A percentile compares a stretch with the other conserved stretches of the same genome.
Conservation (phyloP, 352 stramenopile genomes). For the Globisporangium barbulae region DNA sequence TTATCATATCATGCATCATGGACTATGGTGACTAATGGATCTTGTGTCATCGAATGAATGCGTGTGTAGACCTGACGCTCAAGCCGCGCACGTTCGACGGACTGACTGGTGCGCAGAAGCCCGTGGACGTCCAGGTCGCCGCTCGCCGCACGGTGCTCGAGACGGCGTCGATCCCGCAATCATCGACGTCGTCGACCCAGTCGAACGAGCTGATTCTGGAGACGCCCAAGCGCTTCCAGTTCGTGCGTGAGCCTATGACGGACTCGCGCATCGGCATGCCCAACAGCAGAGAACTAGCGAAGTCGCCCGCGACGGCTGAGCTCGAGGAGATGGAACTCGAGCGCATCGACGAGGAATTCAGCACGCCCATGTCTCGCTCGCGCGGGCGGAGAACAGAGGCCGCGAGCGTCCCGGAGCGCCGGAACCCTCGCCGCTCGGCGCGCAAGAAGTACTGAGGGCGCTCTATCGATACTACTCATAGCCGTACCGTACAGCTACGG, state of each 20-base stretch:
- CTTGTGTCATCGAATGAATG: neutral
- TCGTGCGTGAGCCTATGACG: slow-evolving; percentile 63
- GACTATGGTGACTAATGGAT: neutral
- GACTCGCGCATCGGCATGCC: slow-evolving; percentile 45
- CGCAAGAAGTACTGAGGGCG: slow-evolving; percentile 56
- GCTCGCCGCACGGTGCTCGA: slow-evolving; percentile 20
- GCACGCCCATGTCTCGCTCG: slow-evolving; percentile 55
- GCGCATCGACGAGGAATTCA: slow-evolving; percentile 82
- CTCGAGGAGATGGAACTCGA: slow-evolving; percentile 75
- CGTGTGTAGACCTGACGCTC: slow-evolving; percentile 37
- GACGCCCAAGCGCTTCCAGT: slow-evolving; percentile 76
- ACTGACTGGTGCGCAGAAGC: slow-evolving; percentile 15
- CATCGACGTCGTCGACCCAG: slow-evolving; percentile 26
- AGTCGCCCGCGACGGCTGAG: slow-evolving; percentile 59
- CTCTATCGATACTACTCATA: neutral
- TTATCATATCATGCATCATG: neutral
- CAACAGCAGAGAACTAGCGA: slow-evolving; percentile 21
- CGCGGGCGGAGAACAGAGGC: slow-evolving; percentile 53
- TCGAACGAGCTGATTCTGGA: slow-evolving; percentile 32
- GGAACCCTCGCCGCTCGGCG: slow-evolving; percentile 67
- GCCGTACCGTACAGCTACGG: neutral
- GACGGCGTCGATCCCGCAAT: slow-evolving; percentile 25
- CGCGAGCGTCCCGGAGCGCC: slow-evolving; percentile 57
- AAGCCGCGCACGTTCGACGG: slow-evolving; percentile 30
- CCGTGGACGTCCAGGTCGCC: slow-evolving; percentile 25